Conservation (phyloP, 306 rosid genomes). For the Cyclanthera cordifolia region DNA sequence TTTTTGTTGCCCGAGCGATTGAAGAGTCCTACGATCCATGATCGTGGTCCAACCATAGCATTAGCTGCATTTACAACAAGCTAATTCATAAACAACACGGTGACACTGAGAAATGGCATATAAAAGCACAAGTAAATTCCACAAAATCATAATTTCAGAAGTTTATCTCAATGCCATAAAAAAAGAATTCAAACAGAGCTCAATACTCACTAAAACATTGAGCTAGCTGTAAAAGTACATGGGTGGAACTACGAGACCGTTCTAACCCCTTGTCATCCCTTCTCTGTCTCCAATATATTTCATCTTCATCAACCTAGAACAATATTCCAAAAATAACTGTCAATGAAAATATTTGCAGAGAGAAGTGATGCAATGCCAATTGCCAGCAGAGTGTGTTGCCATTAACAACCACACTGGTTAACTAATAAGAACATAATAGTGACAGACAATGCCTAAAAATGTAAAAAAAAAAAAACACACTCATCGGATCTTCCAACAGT, state of each 20-base stretch:
- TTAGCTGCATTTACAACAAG: conserved; percentile 49
- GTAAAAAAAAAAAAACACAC: not conserved
- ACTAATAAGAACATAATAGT: not conserved
- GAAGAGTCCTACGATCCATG: conserved; percentile 87
- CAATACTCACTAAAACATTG: conserved; percentile 73
- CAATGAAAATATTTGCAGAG: not conserved
- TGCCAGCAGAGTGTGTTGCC: too few relatives aligned
- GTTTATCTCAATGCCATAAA: not conserved
- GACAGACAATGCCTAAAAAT: not conserved
- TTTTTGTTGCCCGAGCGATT: conserved; percentile 37
- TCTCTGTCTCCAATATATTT: conserved; percentile 51
- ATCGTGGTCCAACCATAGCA: conserved; percentile 90
- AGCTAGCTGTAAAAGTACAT: conserved; percentile 56
- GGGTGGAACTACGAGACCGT: conserved; percentile 67
- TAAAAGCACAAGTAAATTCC: not conserved
- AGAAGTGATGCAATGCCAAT: too few relatives aligned
- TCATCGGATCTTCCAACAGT: not conserved
- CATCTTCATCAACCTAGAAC: conserved; percentile 81
- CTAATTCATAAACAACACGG: conserved; percentile 18
- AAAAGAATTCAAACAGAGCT: conserved; percentile 16
- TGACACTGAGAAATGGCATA: conserved; percentile 3
- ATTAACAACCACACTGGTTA: too few relatives aligned
- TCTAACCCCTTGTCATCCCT: conserved; percentile 57
- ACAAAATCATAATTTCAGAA: not conserved
- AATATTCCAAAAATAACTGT: conserved; percentile 15